These are phyloP conservation scores for Daldinia bambusicola DNA, from an alignment of 495 filamentous ascomycete species.

Conservation along the genomic window DNA sequence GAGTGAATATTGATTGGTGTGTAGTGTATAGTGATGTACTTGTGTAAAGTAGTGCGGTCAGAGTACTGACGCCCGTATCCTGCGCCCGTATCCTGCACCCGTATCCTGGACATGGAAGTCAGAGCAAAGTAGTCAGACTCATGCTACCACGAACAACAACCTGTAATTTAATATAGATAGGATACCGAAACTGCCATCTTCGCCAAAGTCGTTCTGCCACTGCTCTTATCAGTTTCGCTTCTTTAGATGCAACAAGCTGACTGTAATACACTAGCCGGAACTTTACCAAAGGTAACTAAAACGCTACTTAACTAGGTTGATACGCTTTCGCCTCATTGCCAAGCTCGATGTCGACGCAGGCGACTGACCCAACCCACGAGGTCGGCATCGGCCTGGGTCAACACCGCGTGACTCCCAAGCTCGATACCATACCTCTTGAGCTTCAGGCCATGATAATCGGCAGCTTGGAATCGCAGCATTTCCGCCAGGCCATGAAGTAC, in stretches of 20 bases:
- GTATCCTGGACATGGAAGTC: neutral
- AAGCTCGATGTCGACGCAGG: neutral
- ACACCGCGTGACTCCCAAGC: neutral
- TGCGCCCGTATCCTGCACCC: neutral
- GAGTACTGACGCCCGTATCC: neutral
- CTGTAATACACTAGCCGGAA: neutral
- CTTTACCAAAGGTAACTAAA: neutral
- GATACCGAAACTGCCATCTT: neutral
- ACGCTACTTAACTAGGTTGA: neutral
- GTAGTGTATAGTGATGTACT: neutral
- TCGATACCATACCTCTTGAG: neutral
- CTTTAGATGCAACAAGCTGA: neutral
- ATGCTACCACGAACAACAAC: neutral
- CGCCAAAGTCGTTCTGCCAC: neutral
- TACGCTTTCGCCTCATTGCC: neutral
- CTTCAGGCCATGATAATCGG: neutral
- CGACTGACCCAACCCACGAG: neutral
- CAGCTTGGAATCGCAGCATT: neutral
- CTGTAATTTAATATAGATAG: neutral
- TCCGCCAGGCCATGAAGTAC: neutral
- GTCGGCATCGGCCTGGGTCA: neutral
- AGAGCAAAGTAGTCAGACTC: neutral
- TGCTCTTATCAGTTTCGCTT: neutral
- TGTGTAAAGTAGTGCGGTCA: neutral
- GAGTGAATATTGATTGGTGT: too few relatives aligned